Evolutionary conservation across 139 green algal species (phyloP), one percentile per base, ranked within the genome.

Genomic region (Limnomonas spitsbergensis): DNA sequence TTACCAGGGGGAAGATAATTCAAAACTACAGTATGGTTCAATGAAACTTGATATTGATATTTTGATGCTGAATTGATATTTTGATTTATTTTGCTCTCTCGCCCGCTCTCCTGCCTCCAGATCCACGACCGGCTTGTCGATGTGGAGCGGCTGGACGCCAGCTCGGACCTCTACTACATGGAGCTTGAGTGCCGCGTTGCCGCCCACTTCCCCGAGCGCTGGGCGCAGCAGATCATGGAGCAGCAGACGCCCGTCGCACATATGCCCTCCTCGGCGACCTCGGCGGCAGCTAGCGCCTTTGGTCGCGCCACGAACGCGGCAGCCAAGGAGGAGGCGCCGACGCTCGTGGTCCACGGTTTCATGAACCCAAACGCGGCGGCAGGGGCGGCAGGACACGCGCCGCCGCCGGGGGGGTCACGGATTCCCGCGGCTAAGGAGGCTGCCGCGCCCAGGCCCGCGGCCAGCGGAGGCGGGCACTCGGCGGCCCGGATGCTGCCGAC

Each of bases 101-200:
- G 20, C 29, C 29, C 4, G 29, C 47, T 61, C 20, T 14, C 47
- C 14, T 61, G 47, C 20, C 47, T 20, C 20, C 66, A 85, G 69
- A 69, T 85, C n/a, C 85, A 90, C 53, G 85, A 90, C 56, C n/a
- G 53, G n/a, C 42, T 90, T 37, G 80, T 90, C 2, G 81, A 80
- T 14, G 34, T 47, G 4, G 66, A 85, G 54, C 56, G 32, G 32
- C 20, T 84, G 61, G 82, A 89, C 56, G 80, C 82, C 69, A 66
- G 67, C 32, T 80, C 69, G 1, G 75, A 84, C 3, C 9, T 40
- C 36, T 89, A 89, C 82, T 89, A 86, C 66, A 69, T 66, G 52
- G 75, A 86, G 68, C 84, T 89, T 27, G 82, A 87, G 70, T 38
- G 40, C 4, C 72, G 47, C 3, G 82, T 88, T 31, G 54, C 79